A percentile compares a stretch with the other conserved stretches of the same genome.
Evolutionary conservation across 2,329 filamentous ascomycete genomes (phyloP).

Genomic region (Huntiella abstrusa): DNA sequence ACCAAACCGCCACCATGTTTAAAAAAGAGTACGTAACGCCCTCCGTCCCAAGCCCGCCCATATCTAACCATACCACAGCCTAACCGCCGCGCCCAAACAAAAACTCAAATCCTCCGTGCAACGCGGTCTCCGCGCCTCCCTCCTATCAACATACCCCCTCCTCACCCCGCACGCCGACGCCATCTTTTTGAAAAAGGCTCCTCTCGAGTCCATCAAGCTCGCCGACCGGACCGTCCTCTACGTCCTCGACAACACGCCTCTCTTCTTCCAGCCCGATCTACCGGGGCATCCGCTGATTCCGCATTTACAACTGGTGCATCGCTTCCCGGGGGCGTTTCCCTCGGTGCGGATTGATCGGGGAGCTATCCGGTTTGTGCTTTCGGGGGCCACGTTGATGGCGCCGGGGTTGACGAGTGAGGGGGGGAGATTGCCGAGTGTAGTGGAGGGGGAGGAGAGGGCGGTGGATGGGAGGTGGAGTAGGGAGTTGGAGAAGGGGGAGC

Average conservation of each 20-base stretch:
- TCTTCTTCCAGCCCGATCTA: conserved; percentile 74
- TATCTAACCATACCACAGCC: conserved; percentile 26
- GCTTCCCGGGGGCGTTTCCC: conserved; percentile 69
- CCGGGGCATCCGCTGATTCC: conserved; percentile 53
- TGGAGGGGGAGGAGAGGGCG: conserved; percentile 23
- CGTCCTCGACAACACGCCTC: conserved; percentile 53
- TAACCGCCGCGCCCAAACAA: conserved; percentile 62
- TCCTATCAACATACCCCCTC: conserved; percentile 69
- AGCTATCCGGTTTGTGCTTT: conserved; percentile 89
- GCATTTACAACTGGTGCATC: conserved; percentile 75
- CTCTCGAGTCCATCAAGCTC: conserved; percentile 78
- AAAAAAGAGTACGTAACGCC: conserved; percentile 60
- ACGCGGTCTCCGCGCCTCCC: conserved; percentile 63
- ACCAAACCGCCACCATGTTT: conserved; percentile 45
- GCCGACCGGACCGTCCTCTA: conserved; percentile 83
- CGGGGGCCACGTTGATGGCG: conserved; percentile 87
- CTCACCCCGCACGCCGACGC: conserved; percentile 81
- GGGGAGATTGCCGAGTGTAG: conserved; percentile 51
- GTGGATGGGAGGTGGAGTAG: conserved; percentile 37
- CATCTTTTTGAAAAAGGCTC: conserved; percentile 84
- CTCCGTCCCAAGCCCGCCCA: background rate
- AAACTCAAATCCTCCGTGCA: conserved; percentile 97
- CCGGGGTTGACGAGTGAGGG: conserved; percentile 75
- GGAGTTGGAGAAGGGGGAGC: conserved; percentile 60
- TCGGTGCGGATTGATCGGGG: conserved; percentile 82